Base-by-base conservation (phyloP, 2,329 filamentous ascomycete genomes). In the Colletotrichum phormii region DNA sequence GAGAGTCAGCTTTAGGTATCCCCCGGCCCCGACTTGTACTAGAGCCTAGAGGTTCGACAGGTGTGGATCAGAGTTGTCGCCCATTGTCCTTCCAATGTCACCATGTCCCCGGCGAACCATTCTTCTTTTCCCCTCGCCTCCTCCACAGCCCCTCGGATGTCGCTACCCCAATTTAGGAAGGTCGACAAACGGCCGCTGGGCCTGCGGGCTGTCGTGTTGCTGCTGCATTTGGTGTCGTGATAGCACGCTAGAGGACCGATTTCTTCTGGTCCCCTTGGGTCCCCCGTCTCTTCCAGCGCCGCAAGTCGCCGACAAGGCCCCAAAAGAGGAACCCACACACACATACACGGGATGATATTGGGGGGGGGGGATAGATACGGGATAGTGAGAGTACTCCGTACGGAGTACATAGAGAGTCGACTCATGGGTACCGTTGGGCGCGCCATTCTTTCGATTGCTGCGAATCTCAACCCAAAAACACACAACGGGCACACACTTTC, bases 121-220 rank as follows among this genome's bases (percentile, higher is more conserved):
- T 67, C 71, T 73, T 64, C 67, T 71, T 37, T 60, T 37, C 46
- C 51, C 51, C 46, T 73, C 68, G 67, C 67, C 62, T 67, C 67
- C 61, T 72, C 67, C 67, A 71, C 63, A 72, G 71, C 68, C 71
- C 60, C 71, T 63, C 71, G 68, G 53, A 71, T 62, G 57, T 73
- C 68, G 57, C 71, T 73, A 73, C 71, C 71, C 71, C 68, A 66
- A 67, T 67, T 67, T 62, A 73, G 71, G 71, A 71, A 73, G 71
- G 71, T 73, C 71, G 63, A 63, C 62, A 57, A 72, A 72, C 67
- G 58, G 68, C 67, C 46, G 67, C 66, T 73, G 71, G 55, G 29
- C 54, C 54, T 72, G 59, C 61, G 61, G 66, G 61, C 67, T 63
- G 63, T 58, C 55, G 59, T 49, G 37, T 64, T 51, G 51, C 31